phyloP scores from a whole-genome alignment of 169 alveolate genomes.

The Plasmodium billcollinsi region DNA sequence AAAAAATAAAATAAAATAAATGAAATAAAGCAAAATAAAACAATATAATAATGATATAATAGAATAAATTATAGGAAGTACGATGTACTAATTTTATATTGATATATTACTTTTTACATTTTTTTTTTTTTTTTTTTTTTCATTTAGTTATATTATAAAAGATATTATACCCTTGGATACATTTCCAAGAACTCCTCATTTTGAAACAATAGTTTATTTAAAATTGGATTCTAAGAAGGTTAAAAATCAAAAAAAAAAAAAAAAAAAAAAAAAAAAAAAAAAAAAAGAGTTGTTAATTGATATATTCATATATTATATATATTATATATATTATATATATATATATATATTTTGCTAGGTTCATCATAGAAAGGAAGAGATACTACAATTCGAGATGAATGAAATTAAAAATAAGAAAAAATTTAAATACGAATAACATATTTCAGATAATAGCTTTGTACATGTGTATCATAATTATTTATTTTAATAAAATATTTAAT shows the following conservation, averaged over 20 bases:
- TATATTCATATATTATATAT: background rate
- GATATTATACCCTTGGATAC: conserved; percentile 76
- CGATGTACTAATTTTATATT: too few species aligned
- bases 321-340: conserved; percentile 3
- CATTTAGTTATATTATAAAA: conserved; percentile 40
- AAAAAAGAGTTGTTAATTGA: too few species aligned
- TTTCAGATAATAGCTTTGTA: too few species aligned
- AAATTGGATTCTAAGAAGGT: conserved; percentile 65
- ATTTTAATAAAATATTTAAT: too few species aligned
- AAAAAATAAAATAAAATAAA: background rate
- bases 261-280: background rate
- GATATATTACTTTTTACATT: background rate
- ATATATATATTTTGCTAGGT: too few species aligned
- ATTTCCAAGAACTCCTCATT: conserved; percentile 73
- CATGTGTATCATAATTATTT: too few species aligned
- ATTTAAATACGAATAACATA: too few species aligned
- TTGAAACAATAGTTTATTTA: conserved; percentile 51
- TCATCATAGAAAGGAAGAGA: too few species aligned
- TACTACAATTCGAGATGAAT: too few species aligned
- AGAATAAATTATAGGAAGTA: too few species aligned
- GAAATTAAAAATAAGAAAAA: too few species aligned
- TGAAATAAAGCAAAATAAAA: background rate
- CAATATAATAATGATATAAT: too few species aligned
- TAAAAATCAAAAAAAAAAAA: conserved; percentile 6
- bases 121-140: conserved; percentile 5